A percentile compares a stretch with the other conserved stretches of the same genome.
phyloP scores from a whole-genome alignment of 768 basidiomycete genomes.

The Phlebiopsis flavidoalba region DNA sequence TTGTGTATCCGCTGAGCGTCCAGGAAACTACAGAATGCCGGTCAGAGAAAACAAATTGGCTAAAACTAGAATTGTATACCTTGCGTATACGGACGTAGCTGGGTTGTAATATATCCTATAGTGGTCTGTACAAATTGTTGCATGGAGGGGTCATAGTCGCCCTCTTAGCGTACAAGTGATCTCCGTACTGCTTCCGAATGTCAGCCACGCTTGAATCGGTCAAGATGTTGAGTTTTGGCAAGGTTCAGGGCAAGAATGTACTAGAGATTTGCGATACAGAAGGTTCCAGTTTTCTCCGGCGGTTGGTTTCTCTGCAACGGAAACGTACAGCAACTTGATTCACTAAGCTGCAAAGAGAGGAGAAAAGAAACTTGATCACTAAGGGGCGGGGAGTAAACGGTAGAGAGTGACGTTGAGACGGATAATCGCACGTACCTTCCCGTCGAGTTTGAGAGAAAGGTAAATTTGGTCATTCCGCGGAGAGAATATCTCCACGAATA shows the following conservation, averaged over 20 bases:
- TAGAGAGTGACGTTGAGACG: background rate
- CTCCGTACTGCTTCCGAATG: conserved; percentile 86
- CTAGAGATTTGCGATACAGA: conserved; percentile 73
- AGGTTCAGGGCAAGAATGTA: conserved; percentile 79
- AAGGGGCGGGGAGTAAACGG: background rate
- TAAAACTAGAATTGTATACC: conserved; percentile 47
- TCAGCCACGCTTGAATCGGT: conserved; percentile 74
- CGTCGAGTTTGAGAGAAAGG: conserved; percentile 72
- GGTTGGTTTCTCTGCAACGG: conserved; percentile 76
- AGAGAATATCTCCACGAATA: conserved; percentile 75
- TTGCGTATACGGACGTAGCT: conserved; percentile 98
- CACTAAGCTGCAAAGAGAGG: no score
- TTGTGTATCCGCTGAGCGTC: conserved; percentile 96
- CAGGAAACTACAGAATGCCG: conserved; percentile 62
- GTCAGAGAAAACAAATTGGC: background rate
- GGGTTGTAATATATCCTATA: conserved; percentile 83
- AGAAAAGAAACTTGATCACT: background rate
- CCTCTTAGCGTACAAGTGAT: conserved; percentile 86
- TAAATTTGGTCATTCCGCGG: conserved; percentile 81
- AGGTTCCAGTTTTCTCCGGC: conserved; percentile 82
- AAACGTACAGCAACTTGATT: conserved; percentile 70
- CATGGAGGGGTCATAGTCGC: conserved; percentile 93
- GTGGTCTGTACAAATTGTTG: conserved; percentile 85
- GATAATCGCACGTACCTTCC: conserved; percentile 64
- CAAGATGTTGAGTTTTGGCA: conserved; percentile 74